phyloP scores from a whole-genome alignment of 768 basidiomycete species.

The Panus rudis region DNA sequence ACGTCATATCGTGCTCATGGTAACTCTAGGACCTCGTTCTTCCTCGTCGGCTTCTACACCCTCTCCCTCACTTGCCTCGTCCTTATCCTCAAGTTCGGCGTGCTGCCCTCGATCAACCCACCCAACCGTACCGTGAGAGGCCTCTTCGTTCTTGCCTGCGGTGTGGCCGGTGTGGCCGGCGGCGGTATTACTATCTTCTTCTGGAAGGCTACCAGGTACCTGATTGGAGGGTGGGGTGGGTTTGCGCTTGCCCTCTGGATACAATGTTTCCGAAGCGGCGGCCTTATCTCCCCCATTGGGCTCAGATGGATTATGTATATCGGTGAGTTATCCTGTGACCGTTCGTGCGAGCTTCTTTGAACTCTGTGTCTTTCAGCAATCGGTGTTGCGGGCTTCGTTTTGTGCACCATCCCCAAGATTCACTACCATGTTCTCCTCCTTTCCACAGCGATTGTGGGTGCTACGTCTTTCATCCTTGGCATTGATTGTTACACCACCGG shows the following conservation, averaged over 20 bases:
- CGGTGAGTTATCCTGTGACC: conserved; percentile 37
- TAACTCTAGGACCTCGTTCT: conserved; percentile 76
- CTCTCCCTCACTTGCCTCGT: conserved; percentile 80
- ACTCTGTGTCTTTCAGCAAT: conserved; percentile 33
- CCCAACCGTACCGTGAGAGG: conserved; percentile 76
- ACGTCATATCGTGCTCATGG: conserved; percentile 5
- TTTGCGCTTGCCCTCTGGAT: conserved; percentile 85
- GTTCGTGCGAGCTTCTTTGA: conserved; percentile 11
- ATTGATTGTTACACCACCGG: conserved; percentile 92
- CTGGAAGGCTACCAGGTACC: conserved; percentile 83
- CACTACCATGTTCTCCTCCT: conserved; percentile 84
- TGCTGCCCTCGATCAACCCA: conserved; percentile 76
- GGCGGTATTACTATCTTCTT: conserved; percentile 88
- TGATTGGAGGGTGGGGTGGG: conserved; percentile 79
- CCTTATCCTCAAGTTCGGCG: conserved; percentile 83
- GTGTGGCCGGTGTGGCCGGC: conserved; percentile 76
- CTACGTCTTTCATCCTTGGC: conserved; percentile 85
- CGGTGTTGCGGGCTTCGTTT: conserved; percentile 69
- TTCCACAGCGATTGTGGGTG: conserved; percentile 85
- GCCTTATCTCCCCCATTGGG: conserved; percentile 69
- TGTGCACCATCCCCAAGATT: conserved; percentile 79
- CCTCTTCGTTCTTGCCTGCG: conserved; percentile 79
- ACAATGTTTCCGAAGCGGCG: conserved; percentile 78
- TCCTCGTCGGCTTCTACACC: conserved; percentile 88
- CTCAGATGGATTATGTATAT: conserved; percentile 88